Base-by-base conservation (phyloP, 176 grass and related monocot genomes). In the Luzula sylvatica region DNA sequence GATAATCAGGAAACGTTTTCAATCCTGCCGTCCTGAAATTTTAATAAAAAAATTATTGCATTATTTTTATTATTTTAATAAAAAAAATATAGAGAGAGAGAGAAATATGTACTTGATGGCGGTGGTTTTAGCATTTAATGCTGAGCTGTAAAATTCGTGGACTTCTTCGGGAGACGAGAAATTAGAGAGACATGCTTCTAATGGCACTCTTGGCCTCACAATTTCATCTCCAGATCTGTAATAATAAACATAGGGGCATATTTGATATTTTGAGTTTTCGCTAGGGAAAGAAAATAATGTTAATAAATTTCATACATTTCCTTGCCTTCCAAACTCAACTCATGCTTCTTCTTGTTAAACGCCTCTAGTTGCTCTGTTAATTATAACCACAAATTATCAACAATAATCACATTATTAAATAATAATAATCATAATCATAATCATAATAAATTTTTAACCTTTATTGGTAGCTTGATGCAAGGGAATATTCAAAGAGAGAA, bases 81-180 rank as follows among this genome's bases (percentile, higher is more conserved):
- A 48, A 48, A 29, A 47, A 14, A 14, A 62, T 46, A 20, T 46
- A 8, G 29, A 12, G 2, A 16, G 7, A 28, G 4, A 3, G 55
- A 65, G 16, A 61, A 55, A 72, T 54, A 15, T 80, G 38, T 98
- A 98, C 92, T 90, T 90, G 25, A 78, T 75, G 65, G 86, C 92
- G 11, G 85, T 98, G 13, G 78, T 98, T 65, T 98, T 90, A 4
- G 78, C 70, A 79, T 87, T 90, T 64, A 98, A 80, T 73, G 92
- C 85, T 50, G 81, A 79, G 66, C 92, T 98, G 53, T 80, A 76
- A 74, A 90, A 98, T 23, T 87, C 92, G 28, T 72, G 72, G 24
- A 98, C 61, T 69, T 98, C 92, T 24, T 98, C 81, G 3, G 78
- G 71, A 66, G 74, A 77, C 39, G 85, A 76, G 77, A 90, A 98